Base-by-base conservation (phyloP, 352 stramenopile genomes). In the Phytophthora fragariae region DNA sequence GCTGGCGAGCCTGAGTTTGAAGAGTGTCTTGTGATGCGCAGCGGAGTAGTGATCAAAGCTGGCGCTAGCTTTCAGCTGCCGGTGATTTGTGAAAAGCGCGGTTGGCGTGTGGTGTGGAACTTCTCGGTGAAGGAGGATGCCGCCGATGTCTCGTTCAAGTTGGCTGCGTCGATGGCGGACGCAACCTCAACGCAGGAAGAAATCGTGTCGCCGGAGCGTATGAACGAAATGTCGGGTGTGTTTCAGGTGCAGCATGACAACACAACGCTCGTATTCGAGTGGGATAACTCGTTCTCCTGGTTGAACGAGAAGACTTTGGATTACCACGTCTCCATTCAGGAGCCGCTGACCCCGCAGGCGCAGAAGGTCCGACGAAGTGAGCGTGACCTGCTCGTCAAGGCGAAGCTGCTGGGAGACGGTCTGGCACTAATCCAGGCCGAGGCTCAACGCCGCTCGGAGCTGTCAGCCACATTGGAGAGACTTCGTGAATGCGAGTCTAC, bases 221-320 rank as follows among this genome's bases (percentile, higher is more conserved):
- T 94, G 62, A 81, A 92, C 37, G 65, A 80, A 19, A 75, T 88
- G 35, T 85, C 76, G 2, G 87, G 84, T 1, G 74, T 83, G 11
- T 89, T 86, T 41, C 74, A 81, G 5, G 82, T 89, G 5, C 63
- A 72, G 4, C 57, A 79, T 0, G 68, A 81, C 14, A 75, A 72
- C 52, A 81, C 77, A 17, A 84, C 79, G 57, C 74, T 96, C 1
- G 19, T 79, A 19, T 96, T 94, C 53, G 79, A 86, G 44, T 96
- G 89, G 89, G 87, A 96, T 67, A 96, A 96, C 57, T 77, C 84
- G 37, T 96, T 94, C 59, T 94, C 87, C 24, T 96, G 89, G 89
- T 76, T 96, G 1, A 92, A 93, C 50, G 86, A 91, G 58, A 96
- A 96, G 70, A 96, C 89, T 1, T 61, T 96, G 44, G 89, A 94